Evolutionary conservation across 2,329 filamentous ascomycete genomes (phyloP).

Genomic region (Ceratocystiopsis minuta): DNA sequence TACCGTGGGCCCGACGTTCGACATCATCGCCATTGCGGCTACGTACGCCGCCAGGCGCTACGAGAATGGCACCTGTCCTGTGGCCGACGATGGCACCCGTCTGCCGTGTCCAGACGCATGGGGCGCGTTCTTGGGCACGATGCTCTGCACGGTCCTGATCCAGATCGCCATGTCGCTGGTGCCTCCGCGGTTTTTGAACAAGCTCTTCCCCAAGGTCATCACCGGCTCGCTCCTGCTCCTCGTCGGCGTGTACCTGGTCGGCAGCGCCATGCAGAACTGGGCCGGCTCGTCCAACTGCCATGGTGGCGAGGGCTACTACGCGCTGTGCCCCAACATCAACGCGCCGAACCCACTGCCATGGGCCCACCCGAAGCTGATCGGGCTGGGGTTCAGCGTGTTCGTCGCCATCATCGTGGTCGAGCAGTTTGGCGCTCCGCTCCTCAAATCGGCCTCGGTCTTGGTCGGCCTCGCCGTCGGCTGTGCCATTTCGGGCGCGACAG

Average conservation of each 20-base stretch:
- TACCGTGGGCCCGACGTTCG: slow-evolving; percentile 50
- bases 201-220: slow-evolving; percentile 49
- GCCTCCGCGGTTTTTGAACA: slow-evolving; percentile 38
- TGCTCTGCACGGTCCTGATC: slow-evolving; percentile 29
- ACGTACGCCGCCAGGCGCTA: slow-evolving; percentile 48
- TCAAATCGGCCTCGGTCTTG: slow-evolving; percentile 63
- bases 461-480: slow-evolving; percentile 52
- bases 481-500: slow-evolving; percentile 56
- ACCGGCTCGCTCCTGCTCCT: slow-evolving; percentile 50
- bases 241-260: slow-evolving; percentile 46
- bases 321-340: slow-evolving; percentile 36
- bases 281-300: slow-evolving; percentile 39
- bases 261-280: slow-evolving; percentile 48
- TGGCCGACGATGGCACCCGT: slow-evolving; percentile 33
- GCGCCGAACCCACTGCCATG: slow-evolving; percentile 43
- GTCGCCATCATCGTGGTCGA: slow-evolving; percentile 63
- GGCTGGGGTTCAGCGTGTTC: slow-evolving; percentile 63
- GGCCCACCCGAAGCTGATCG: slow-evolving; percentile 35
- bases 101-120: slow-evolving; percentile 49
- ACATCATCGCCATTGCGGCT: slow-evolving; percentile 45
- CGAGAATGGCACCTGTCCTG: slow-evolving; percentile 42
- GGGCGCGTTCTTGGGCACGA: slow-evolving; percentile 42
- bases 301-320: slow-evolving; percentile 27
- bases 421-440: slow-evolving; percentile 62
- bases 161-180: slow-evolving; percentile 49